phyloP scores from a whole-genome alignment of 139 green algal genomes.

The Volvox reticuliferus region DNA sequence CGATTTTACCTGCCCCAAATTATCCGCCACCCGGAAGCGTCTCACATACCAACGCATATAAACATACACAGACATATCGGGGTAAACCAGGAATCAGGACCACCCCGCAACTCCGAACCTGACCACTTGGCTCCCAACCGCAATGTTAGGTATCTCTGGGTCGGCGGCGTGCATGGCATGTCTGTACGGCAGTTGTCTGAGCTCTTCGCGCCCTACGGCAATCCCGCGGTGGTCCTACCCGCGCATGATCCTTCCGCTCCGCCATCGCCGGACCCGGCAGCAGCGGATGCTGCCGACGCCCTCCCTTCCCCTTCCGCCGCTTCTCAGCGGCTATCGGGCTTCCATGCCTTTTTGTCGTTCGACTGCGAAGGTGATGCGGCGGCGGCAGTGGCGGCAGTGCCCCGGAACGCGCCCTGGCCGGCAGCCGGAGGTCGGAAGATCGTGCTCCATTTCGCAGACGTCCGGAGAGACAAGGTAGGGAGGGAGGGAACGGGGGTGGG shows the following conservation, averaged over 20 bases:
- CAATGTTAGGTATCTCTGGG: conserved; percentile 31
- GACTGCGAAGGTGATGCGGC: conserved; percentile 17
- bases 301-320: not conserved
- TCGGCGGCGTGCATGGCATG: conserved; percentile 42
- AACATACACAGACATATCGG: no score
- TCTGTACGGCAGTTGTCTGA: conserved; percentile 8
- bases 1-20: no score
- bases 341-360: conserved; percentile 33
- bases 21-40: no score
- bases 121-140: no score
- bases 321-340: not conserved
- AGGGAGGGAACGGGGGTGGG: no score
- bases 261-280: not conserved
- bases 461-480: conserved; percentile 29
- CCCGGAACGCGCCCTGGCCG: not conserved
- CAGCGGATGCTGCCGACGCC: not conserved
- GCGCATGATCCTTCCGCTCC: not conserved
- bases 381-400: conserved; percentile 26
- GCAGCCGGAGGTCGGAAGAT: conserved; percentile 23
- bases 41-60: no score
- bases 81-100: no score
- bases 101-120: no score
- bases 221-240: not conserved
- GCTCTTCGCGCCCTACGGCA: conserved; percentile 29
- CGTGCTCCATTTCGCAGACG: conserved; percentile 21